These are phyloP conservation scores for Sphagnum tenellum DNA, from an alignment of 225 moss, liverwort and hornwort species.

Conservation along the genomic window DNA sequence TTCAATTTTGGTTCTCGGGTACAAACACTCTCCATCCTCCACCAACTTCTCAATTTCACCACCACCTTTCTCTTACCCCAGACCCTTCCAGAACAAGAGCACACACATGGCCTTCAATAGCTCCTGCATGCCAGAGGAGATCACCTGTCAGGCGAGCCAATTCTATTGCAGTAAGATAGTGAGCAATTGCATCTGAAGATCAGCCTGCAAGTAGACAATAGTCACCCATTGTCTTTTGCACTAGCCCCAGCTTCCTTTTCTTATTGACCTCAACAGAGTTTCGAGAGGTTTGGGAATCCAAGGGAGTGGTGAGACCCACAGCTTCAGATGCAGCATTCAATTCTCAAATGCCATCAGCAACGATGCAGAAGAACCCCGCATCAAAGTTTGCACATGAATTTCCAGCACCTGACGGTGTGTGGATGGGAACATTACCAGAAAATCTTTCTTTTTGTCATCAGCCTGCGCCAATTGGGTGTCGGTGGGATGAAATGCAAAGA, in stretches of 20 bases:
- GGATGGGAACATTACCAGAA: constrained; percentile 76
- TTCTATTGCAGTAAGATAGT: constrained; percentile 81
- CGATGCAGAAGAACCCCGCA: constrained; percentile 93
- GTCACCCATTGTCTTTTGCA: constrained; percentile 95
- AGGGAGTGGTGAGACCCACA: constrained; percentile 53
- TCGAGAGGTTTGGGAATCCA: constrained; percentile 71
- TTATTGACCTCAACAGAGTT: constrained; percentile 87
- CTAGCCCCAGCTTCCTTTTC: constrained; percentile 84
- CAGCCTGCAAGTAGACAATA: constrained; percentile 97
- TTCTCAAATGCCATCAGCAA: constrained; percentile 55
- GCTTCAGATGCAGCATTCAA: constrained; percentile 44
- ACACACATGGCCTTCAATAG: constrained; percentile 82
- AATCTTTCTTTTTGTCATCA: constrained; percentile 71
- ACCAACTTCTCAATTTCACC: constrained; percentile 31
- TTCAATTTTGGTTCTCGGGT: constrained; percentile 88
- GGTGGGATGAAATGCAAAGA: constrained; percentile 84
- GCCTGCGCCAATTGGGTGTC: constrained; percentile 68
- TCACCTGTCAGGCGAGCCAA: constrained; percentile 83
- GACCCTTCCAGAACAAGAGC: constrained; percentile 68
- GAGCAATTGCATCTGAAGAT: constrained; percentile 74
- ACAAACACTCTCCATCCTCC: constrained; percentile 66
- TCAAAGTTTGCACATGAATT: constrained; percentile 83
- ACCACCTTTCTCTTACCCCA: constrained; percentile 52
- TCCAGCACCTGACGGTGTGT: constrained; percentile 72
- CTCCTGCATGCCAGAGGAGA: constrained; percentile 91